Conservation (phyloP, 768 basidiomycete genomes). For the Pisolithus microcarpus region DNA sequence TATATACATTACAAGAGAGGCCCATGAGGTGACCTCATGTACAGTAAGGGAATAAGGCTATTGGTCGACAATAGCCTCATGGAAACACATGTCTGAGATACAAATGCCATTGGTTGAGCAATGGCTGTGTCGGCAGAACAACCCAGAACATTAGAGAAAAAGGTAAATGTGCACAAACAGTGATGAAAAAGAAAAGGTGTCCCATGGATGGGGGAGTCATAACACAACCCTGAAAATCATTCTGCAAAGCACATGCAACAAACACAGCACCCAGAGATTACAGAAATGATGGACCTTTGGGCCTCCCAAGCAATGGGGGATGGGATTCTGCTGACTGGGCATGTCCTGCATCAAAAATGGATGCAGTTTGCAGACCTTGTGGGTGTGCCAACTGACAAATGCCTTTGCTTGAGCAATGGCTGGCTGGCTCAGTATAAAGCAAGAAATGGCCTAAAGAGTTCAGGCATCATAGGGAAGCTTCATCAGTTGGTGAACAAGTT, state of each 20-base stretch:
- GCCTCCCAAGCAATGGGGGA: slow-evolving; percentile 33
- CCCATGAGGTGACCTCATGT: too few species aligned
- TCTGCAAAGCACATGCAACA: slow-evolving; percentile 8
- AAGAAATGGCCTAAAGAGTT: neutral
- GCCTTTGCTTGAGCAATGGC: slow-evolving; percentile 28
- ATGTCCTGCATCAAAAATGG: slow-evolving; percentile 9
- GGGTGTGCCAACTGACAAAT: slow-evolving; percentile 27
- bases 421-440: slow-evolving; percentile 14
- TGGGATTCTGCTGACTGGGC: slow-evolving; percentile 26
- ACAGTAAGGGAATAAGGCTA: too few species aligned
- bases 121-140: too few species aligned
- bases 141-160: too few species aligned
- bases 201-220: too few species aligned
- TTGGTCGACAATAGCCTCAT: too few species aligned
- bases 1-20: too few species aligned
- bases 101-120: too few species aligned
- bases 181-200: too few species aligned
- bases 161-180: too few species aligned
- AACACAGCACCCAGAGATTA: slow-evolving; percentile 28
- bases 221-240: neutral
- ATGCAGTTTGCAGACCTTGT: slow-evolving; percentile 5
- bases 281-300: slow-evolving; percentile 33
- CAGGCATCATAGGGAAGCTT: neutral
- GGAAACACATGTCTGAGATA: too few species aligned
- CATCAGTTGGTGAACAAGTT: neutral